phyloP scores from a whole-genome alignment of 2,329 filamentous ascomycete genomes.

The Alternaria brassicae region DNA sequence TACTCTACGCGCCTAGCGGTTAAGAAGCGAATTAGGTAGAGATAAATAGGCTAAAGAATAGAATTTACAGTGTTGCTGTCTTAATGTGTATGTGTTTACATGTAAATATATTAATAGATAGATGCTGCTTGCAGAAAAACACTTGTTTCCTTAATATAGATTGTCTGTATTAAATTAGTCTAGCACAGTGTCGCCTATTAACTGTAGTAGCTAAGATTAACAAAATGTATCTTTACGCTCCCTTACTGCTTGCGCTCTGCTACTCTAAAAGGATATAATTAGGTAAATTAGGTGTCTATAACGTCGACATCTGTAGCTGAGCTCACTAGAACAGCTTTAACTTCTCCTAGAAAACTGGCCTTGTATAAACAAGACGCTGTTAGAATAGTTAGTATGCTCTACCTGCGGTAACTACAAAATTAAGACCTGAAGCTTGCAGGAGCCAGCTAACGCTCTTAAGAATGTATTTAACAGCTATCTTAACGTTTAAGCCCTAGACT shows the following conservation, averaged over 20 bases:
- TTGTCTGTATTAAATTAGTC: not conserved
- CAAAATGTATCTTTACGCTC: not conserved
- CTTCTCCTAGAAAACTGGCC: not conserved
- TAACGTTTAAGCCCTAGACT: slow-evolving; percentile 3
- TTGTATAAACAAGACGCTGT: slow-evolving; percentile 2
- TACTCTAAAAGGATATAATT: not conserved
- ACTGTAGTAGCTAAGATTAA: not conserved
- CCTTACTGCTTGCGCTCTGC: not conserved
- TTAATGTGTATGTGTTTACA: not conserved
- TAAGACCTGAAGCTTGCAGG: slow-evolving; percentile 2
- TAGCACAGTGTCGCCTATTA: not conserved
- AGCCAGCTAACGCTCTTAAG: slow-evolving; percentile 8
- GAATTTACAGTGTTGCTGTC: not conserved
- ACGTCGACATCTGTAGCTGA: not conserved
- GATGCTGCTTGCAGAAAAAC: not conserved
- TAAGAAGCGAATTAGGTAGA: slow-evolving; percentile 8
- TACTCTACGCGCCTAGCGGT: slow-evolving; percentile 13
- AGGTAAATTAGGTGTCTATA: not conserved
- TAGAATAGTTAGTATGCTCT: not conserved
- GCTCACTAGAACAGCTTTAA: not conserved
- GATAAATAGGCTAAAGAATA: not conserved
- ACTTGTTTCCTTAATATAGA: not conserved
- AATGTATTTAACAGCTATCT: slow-evolving; percentile 16
- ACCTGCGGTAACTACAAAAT: not conserved
- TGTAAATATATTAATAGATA: no score